phyloP scores from a whole-genome alignment of 495 filamentous ascomycete species.

The Penicillium pancosmium region DNA sequence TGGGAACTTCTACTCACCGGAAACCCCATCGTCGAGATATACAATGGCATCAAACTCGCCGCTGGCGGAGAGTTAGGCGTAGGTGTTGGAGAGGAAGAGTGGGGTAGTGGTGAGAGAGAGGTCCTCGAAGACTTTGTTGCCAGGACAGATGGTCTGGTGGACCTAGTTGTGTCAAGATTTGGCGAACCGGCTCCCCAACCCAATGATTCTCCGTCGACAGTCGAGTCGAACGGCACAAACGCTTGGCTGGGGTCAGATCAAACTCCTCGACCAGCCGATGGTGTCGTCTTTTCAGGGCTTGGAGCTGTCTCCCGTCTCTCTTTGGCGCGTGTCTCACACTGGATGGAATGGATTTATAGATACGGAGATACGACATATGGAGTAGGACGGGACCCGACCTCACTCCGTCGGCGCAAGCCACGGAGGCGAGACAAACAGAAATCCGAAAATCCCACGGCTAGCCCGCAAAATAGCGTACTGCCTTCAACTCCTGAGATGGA shows the following conservation, averaged over 20 bases:
- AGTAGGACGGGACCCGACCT: conserved; percentile 70
- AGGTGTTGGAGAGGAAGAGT: conserved; percentile 91
- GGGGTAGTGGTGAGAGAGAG: conserved; percentile 87
- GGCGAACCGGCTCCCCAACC: conserved; percentile 51
- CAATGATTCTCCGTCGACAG: conserved; percentile 12
- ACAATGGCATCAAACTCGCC: conserved; percentile 85
- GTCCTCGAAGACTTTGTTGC: conserved; percentile 82
- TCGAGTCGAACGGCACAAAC: conserved; percentile 12
- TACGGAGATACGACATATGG: conserved; percentile 82
- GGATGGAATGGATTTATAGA: conserved; percentile 82
- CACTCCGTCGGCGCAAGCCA: conserved; percentile 50
- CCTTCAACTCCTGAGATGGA: conserved; percentile 24
- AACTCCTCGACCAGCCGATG: conserved; percentile 70
- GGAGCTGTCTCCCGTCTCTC: conserved; percentile 67
- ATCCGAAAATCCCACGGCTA: conserved; percentile 10
- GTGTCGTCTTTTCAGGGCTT: conserved; percentile 79
- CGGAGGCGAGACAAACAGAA: conserved; percentile 27
- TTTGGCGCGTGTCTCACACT: conserved; percentile 67
- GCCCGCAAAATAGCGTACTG: conserved; percentile 14
- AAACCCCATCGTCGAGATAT: conserved; percentile 78
- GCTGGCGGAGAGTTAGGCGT: conserved; percentile 89
- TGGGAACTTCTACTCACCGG: conserved; percentile 93
- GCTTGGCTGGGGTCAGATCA: conserved; percentile 69
- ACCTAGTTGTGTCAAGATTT: conserved; percentile 85
- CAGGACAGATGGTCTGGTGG: conserved; percentile 68